Evolutionary conservation across 805 yeast genomes (phyloP).

Genomic region (Ogataea wickerhamii): DNA sequence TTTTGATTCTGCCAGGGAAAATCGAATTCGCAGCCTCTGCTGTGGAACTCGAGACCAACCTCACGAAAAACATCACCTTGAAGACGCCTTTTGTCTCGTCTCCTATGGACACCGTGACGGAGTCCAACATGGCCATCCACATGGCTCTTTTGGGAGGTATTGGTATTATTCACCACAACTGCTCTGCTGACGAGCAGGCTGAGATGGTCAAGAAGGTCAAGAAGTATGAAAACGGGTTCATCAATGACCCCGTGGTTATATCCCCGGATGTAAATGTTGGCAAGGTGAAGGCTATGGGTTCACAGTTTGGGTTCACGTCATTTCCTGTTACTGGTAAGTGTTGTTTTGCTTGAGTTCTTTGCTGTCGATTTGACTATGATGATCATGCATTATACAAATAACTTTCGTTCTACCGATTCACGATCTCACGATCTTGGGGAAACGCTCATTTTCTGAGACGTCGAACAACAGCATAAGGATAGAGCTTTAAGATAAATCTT

Average conservation of each 20-base stretch:
- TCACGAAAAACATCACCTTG: constrained; percentile 88
- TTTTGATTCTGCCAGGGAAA: constrained; percentile 92
- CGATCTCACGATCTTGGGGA: constrained; percentile 98
- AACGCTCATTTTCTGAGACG: constrained; percentile 25
- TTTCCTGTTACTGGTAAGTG: constrained; percentile 99
- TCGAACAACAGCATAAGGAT: background rate
- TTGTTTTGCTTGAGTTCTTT: constrained; percentile 6
- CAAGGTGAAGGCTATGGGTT: constrained; percentile 70
- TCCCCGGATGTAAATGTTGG: constrained; percentile 73
- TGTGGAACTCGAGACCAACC: constrained; percentile 77
- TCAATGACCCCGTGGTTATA: constrained; percentile 88
- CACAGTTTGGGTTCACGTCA: constrained; percentile 84
- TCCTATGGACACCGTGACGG: constrained; percentile 99
- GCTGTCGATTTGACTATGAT: constrained; percentile 40
- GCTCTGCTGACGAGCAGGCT: constrained; percentile 95
- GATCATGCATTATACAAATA: constrained; percentile 51
- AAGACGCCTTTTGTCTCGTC: constrained; percentile 95
- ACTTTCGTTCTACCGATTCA: constrained; percentile 99
- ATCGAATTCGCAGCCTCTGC: constrained; percentile 78
- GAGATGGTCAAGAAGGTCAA: constrained; percentile 96
- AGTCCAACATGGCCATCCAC: constrained; percentile 94
- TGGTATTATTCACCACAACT: constrained; percentile 98
- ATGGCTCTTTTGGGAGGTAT: constrained; percentile 99
- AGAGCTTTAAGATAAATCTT: no score
- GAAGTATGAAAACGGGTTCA: constrained; percentile 96